Conservation (phyloP, 345 rosid species). For the Cardamine occulta region DNA sequence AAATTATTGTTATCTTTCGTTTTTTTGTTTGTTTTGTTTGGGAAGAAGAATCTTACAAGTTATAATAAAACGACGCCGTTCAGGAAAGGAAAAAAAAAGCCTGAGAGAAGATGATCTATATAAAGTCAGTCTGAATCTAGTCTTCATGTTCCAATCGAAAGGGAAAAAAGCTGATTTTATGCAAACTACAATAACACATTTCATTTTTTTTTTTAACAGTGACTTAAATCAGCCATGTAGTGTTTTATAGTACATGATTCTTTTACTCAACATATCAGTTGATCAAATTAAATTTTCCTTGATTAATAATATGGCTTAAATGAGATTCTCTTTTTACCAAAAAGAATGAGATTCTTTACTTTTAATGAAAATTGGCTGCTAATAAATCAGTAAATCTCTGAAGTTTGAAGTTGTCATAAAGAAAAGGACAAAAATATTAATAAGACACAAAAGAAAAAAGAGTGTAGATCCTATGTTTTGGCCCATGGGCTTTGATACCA, state of each 20-base stretch:
- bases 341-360: not conserved
- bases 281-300: not conserved
- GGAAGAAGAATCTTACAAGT: not conserved
- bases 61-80: slow-evolving; percentile 31
- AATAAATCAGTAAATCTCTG: not conserved
- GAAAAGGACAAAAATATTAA: slow-evolving; percentile 15
- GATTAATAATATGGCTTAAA: not conserved
- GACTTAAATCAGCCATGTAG: not conserved
- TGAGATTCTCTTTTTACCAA: not conserved
- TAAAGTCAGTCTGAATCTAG: not conserved
- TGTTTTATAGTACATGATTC: not conserved
- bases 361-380: slow-evolving; percentile 1
- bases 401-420: slow-evolving; percentile 12
- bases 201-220: slow-evolving; percentile 2
- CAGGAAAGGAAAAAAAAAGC: too few species aligned
- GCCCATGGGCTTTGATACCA: slow-evolving; percentile 14
- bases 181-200: not conserved
- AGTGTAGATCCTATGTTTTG: slow-evolving; percentile 1
- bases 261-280: not conserved
- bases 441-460: not conserved
- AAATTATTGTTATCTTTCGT: not conserved
- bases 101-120: not conserved
- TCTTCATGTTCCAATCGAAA: slow-evolving; percentile 23
- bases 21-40: slow-evolving; percentile 15
- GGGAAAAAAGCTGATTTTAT: not conserved